Percentiles rank a stretch among this genome's conserved stretches.
Evolutionary conservation across 768 basidiomycete species (phyloP).

Genomic region (Neoboletus magnificus): DNA sequence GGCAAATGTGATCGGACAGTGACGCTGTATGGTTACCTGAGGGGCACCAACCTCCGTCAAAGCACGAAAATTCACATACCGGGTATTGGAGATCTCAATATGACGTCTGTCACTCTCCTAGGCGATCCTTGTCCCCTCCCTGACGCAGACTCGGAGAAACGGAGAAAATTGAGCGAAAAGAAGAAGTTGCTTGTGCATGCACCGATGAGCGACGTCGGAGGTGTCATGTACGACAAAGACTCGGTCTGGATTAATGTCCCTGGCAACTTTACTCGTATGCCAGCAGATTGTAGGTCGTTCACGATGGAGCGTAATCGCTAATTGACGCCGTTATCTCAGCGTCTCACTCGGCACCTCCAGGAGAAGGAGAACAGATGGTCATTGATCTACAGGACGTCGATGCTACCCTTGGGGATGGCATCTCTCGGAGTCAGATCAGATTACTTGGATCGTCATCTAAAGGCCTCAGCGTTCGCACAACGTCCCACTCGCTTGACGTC

Average conservation of each 20-base stretch:
- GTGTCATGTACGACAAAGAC: constrained; percentile 96
- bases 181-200: constrained; percentile 90
- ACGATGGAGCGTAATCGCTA: background rate
- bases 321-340: constrained; percentile 38
- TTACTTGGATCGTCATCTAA: constrained; percentile 81
- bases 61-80: constrained; percentile 89
- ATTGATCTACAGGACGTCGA: constrained; percentile 90
- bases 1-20: constrained; percentile 94
- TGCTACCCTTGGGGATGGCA: constrained; percentile 78
- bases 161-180: constrained; percentile 92
- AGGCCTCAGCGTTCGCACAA: constrained; percentile 49
- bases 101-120: constrained; percentile 68
- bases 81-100: constrained; percentile 85
- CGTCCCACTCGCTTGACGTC: constrained; percentile 29
- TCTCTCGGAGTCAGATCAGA: constrained; percentile 76
- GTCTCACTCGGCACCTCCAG: constrained; percentile 65
- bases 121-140: constrained; percentile 97
- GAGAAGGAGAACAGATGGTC: constrained; percentile 97
- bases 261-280: constrained; percentile 86
- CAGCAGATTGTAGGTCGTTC: constrained; percentile 50
- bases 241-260: constrained; percentile 98
- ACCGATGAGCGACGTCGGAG: constrained; percentile 98
- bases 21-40: constrained; percentile 91
- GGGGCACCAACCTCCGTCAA: constrained; percentile 78
- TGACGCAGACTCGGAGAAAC: constrained; percentile 84